These are phyloP conservation scores for Botrytis fabae DNA, from an alignment of 2,329 filamentous ascomycete species.

Conservation along the genomic window DNA sequence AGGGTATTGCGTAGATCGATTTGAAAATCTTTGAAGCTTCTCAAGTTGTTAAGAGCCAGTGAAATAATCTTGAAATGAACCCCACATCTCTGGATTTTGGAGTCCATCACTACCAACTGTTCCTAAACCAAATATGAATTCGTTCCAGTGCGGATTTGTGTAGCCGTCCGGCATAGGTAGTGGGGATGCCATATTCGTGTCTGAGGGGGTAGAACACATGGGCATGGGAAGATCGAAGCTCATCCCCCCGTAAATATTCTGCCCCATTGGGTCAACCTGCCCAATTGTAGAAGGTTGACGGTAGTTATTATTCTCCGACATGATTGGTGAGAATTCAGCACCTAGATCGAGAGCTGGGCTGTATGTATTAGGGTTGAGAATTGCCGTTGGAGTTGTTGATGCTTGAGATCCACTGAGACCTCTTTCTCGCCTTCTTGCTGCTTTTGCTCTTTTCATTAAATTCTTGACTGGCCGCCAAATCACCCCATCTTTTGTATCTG, in stretches of 20 bases:
- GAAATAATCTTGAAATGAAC: constrained; percentile 16
- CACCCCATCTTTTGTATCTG: constrained; percentile 51
- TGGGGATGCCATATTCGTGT: not conserved
- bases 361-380: not conserved
- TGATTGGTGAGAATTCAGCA: not conserved
- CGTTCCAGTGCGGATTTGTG: constrained; percentile 21
- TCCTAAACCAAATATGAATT: constrained; percentile 17
- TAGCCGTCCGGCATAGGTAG: not conserved
- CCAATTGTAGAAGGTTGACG: not conserved
- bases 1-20: not conserved
- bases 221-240: constrained; percentile 17
- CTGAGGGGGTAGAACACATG: constrained; percentile 2
- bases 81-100: constrained; percentile 6
- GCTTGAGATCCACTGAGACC: constrained; percentile 6
- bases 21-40: not conserved
- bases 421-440: constrained; percentile 35
- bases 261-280: constrained; percentile 5
- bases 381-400: not conserved
- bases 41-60: not conserved
- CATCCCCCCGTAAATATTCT: constrained; percentile 4
- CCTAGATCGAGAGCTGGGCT: not conserved
- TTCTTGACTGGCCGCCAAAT: constrained; percentile 57
- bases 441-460: constrained; percentile 51
- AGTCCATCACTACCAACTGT: not conserved
- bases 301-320: not conserved